Percentiles rank a stretch among this genome's conserved stretches.
Conservation (phyloP, 345 rosid species). For the Anacardium occidentale region DNA sequence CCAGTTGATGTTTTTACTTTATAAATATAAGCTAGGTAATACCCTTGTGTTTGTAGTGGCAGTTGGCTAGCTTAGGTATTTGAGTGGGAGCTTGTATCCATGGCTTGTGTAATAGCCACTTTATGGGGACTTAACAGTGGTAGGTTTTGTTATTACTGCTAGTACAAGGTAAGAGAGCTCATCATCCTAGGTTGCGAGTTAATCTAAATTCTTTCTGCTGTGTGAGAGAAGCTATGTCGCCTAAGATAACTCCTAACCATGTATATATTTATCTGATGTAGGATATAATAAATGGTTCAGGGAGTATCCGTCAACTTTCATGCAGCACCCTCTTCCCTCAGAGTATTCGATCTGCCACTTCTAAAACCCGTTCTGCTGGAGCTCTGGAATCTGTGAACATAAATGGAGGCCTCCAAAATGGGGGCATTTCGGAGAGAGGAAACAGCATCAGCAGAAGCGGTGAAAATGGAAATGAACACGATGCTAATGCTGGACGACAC, state of each 20-base stretch:
- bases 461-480: slow-evolving; percentile 34
- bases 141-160: no score
- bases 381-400: slow-evolving; percentile 43
- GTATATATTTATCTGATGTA: slow-evolving; percentile 25
- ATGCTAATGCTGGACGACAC: slow-evolving; percentile 44
- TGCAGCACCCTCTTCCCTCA: slow-evolving; percentile 86
- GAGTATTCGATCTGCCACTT: slow-evolving; percentile 64
- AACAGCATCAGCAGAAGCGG: slow-evolving; percentile 24
- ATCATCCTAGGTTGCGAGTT: slow-evolving; percentile 2
- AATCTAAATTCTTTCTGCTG: background rate
- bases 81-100: no score
- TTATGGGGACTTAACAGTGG: no score
- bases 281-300: slow-evolving; percentile 82
- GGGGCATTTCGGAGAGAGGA: slow-evolving; percentile 37
- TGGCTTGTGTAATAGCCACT: no score
- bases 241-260: slow-evolving; percentile 13
- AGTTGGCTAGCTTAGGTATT: no score
- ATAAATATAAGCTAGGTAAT: no score
- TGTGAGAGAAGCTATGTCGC: background rate
- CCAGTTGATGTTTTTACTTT: no score
- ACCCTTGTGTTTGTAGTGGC: no score
- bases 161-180: background rate
- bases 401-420: slow-evolving; percentile 38
- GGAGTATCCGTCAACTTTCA: slow-evolving; percentile 54
- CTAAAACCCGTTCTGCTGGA: slow-evolving; percentile 55